Base-by-base conservation (phyloP, 2,329 filamentous ascomycete genomes). In the Beauveria varroae region DNA sequence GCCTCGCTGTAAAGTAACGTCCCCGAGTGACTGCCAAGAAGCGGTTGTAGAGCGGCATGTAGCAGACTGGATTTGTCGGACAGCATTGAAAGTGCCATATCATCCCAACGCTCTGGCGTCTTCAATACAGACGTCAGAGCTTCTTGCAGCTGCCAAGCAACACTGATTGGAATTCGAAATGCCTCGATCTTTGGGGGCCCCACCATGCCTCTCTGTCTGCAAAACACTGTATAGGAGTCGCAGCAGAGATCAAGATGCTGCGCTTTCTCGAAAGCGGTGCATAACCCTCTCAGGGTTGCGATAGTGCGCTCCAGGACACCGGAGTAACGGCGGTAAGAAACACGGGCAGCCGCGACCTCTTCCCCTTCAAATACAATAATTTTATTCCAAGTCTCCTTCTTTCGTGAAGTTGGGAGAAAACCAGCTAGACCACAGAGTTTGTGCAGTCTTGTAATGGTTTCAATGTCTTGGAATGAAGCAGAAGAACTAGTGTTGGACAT, bases 31-130 rank as follows among this genome's bases (percentile, higher is more conserved):
- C 40, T 8, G 3, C 1, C 16, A 16, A 43, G 3, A 43, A 43
- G 40, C 40, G 40, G 40, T 16, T 43, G 40, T 16, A 43, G 18
- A 43, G 40, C 40, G 5, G 40, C 8, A 8, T 4, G 40, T 8
- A 43, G 40, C 40, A 1, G 1, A 43, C 40, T 43, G 3, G 14
- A 14, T 7, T 43, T 3, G 1, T 9, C 3, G 18, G 0, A n/a
- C 40, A 16, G n/a, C 18, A 43, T 43, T 6, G 5, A n/a, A n/a
- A 1, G 8, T n/a, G 18, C 16, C 0, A 8, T n/a, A 0, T 1
- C 0, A 43, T n/a, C 3, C 40, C 40, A 43, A 1, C 0, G 7
- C 3, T 1, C 16, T 43, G 40, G 18, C 1, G 2, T n/a, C 18
- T 1, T n/a, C 16, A 43, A 1, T 3, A 1, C 5, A n/a, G 16